Evolutionary conservation across 208 protist species (phyloP).

Genomic region (Leishmania turanica): DNA sequence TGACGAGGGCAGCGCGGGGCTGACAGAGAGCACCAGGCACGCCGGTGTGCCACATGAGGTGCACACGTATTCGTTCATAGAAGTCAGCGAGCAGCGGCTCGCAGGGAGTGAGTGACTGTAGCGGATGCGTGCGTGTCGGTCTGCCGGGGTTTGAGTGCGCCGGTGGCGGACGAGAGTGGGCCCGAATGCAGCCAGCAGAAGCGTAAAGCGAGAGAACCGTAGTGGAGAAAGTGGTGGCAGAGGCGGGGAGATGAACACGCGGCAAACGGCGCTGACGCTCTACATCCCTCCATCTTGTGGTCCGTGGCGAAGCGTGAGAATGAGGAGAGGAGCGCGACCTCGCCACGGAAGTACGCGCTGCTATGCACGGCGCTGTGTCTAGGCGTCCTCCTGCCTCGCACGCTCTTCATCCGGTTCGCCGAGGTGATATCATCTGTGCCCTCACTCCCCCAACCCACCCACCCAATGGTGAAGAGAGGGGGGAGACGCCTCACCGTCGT

Average conservation of each 20-base stretch:
- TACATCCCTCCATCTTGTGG: background rate
- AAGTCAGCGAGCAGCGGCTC: background rate
- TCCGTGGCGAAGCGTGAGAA: background rate
- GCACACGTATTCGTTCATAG: background rate
- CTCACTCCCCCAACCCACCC: too few relatives aligned
- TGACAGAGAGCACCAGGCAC: constrained; percentile 18
- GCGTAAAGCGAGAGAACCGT: background rate
- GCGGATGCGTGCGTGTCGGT: background rate
- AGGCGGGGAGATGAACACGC: background rate
- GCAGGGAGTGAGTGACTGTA: background rate
- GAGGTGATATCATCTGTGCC: background rate
- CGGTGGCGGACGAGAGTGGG: background rate
- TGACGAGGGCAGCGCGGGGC: background rate
- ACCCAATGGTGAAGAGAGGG: too few relatives aligned
- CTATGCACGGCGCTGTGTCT: background rate
- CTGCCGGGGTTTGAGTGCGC: background rate
- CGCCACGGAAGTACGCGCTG: background rate
- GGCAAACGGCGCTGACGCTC: background rate
- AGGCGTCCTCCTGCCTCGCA: background rate
- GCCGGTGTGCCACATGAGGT: constrained; percentile 1
- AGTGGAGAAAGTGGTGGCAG: background rate
- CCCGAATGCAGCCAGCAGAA: background rate
- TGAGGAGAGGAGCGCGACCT: background rate
- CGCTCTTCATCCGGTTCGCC: background rate
- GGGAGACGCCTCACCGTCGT: too few relatives aligned